Percentiles rank a stretch among this genome's conserved stretches.
Evolutionary conservation across 768 basidiomycete genomes (phyloP).

Genomic region (Amyloporia xantha): DNA sequence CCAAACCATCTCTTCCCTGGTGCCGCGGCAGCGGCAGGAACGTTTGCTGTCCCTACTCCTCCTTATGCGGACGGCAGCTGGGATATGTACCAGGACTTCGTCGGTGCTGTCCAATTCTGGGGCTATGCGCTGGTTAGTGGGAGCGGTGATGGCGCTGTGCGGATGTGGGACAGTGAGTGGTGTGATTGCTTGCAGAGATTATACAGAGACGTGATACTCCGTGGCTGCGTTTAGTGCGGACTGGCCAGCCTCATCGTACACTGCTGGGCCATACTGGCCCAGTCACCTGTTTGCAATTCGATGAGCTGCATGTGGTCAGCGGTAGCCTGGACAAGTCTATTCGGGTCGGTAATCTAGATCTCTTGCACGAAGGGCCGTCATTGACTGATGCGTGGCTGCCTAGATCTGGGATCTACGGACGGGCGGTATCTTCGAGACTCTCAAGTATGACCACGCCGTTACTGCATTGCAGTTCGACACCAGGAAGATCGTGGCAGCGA

Average conservation of each 20-base stretch:
- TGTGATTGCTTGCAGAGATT: background rate
- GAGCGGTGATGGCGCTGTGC: conserved; percentile 92
- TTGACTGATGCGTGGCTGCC: background rate
- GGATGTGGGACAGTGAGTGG: conserved; percentile 98
- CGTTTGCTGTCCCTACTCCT: conserved; percentile 79
- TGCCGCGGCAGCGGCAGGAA: conserved; percentile 47
- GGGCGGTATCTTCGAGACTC: conserved; percentile 80
- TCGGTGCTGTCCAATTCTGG: conserved; percentile 98
- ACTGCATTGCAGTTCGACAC: conserved; percentile 93
- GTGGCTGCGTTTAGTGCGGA: conserved; percentile 89
- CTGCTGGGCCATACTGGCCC: conserved; percentile 89
- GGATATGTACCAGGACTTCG: conserved; percentile 96
- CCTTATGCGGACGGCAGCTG: conserved; percentile 86
- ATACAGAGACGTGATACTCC: no score
- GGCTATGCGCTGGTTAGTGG: conserved; percentile 96
- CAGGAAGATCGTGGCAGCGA: conserved; percentile 86
- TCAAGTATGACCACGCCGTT: conserved; percentile 86
- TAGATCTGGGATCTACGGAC: conserved; percentile 97
- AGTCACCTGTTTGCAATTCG: conserved; percentile 92
- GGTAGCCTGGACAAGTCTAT: conserved; percentile 93
- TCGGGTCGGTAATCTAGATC: conserved; percentile 45
- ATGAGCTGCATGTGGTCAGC: conserved; percentile 88
- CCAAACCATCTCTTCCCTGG: conserved; percentile 46
- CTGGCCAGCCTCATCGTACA: conserved; percentile 93
- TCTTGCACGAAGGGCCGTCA: background rate